Base-by-base conservation (phyloP, 768 basidiomycete genomes). In the Boletus pseudopeckii region DNA sequence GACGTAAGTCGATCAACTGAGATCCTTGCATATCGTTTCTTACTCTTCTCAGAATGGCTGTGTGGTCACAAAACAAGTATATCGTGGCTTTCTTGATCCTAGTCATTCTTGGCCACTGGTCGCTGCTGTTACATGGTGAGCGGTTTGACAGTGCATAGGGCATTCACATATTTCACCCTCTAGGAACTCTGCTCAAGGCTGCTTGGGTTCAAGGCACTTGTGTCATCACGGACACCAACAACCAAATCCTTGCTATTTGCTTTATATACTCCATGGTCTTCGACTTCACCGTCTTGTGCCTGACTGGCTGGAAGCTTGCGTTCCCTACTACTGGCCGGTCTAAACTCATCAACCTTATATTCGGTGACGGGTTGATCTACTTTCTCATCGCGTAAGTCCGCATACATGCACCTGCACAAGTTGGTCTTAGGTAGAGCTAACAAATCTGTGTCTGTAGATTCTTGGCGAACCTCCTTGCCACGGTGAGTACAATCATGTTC, bases 181-280 rank as follows among this genome's bases (percentile, higher is more conserved):
- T 45, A 84, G 84, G 84, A 32, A 67, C 85, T 36, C 74, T 86
- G 26, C 71, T 88, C 32, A 80, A 81, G 51, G 85, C 86, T 0
- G 69, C 54, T 2, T 88, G 83, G 82, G 58, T 77, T 11, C 69
- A 70, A 5, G 66, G 61, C 5, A 76, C 81, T 30, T 88, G 86
- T 59, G 73, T 72, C 28, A 88, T 88, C 58, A 79, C 76, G 11
- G 70, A 76, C 28, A 86, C 85, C 7, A 72, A 84, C 61, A 85
- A 75, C 67, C 75, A 65, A 45, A 70, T 86, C 40, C 80, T 90
- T 45, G 83, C 85, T 4, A 75, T 76, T 24, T 81, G 81, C 7
- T 89, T 86, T 69, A 85, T 88, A 58, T 88, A 88, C 62, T 80
- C 83, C 45, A 89, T 89, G 87, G 70, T 71, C 20, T 87, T 88